These are phyloP conservation scores for Coemansia sp. DNA, from an alignment of 192 early-diverging fungal species.

Conservation along the genomic window DNA sequence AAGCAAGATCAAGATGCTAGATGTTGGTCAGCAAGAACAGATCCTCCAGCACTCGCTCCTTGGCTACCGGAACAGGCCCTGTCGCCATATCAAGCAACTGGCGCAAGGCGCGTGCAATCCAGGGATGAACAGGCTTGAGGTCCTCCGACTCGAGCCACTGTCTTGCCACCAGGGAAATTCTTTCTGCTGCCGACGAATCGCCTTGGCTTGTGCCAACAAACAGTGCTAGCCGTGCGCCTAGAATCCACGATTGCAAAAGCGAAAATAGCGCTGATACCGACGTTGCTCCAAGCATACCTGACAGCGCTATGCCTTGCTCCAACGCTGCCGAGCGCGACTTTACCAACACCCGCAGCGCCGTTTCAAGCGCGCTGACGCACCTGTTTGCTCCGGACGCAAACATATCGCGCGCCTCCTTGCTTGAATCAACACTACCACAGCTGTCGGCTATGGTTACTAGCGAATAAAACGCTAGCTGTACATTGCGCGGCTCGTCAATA, in stretches of 20 bases:
- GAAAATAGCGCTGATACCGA: conserved; percentile 33
- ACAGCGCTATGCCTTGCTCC: conserved; percentile 11
- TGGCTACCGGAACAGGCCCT: not conserved
- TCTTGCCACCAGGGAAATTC: conserved; percentile 15
- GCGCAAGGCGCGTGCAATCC: conserved; percentile 31
- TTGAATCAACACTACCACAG: not conserved
- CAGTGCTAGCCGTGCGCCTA: conserved; percentile 44
- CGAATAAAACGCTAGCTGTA: conserved; percentile 58
- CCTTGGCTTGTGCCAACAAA: conserved; percentile 27
- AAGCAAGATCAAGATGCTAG: not conserved
- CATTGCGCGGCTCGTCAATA: conserved; percentile 71
- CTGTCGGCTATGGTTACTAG: conserved; percentile 26
- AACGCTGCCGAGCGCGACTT: conserved; percentile 11
- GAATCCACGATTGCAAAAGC: conserved; percentile 52
- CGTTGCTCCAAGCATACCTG: conserved; percentile 28
- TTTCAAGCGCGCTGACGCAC: conserved; percentile 41
- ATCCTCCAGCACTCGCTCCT: conserved; percentile 25
- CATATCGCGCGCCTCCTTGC: not conserved
- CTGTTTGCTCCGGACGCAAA: conserved; percentile 15
- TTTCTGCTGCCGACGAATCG: not conserved
- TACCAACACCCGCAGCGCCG: conserved; percentile 16
- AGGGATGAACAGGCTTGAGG: conserved; percentile 40
- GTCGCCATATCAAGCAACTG: conserved; percentile 14
- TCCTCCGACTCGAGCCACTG: conserved; percentile 19
- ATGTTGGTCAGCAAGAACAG: conserved; percentile 40